Evolutionary conservation across 2,329 filamentous ascomycete species (phyloP), one percentile per base, ranked within the genome.

Genomic region (Anthostomella pinea): DNA sequence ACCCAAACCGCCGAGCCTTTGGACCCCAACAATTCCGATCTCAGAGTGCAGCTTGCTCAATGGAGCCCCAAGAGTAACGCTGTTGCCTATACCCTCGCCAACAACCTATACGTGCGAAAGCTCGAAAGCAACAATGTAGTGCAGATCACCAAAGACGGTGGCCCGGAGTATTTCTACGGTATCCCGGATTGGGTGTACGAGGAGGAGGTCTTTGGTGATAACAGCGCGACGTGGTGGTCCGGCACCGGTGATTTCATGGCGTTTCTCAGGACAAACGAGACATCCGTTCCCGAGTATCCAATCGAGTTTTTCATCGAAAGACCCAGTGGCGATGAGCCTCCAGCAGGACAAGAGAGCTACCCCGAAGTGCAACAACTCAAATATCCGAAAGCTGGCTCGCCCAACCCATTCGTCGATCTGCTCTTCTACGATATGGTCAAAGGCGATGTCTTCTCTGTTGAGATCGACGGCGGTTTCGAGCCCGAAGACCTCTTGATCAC

Each of bases 151-250:
- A 79, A 72, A 35, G 91, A 98, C 57, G 93, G 94, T 9, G 87
- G 91, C 0, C 71, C 81, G 1, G 81, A 97, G 51, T 79, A 93
- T 41, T 98, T 98, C 64, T 96, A 98, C 54, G 93, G 93, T 13
- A 80, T 96, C 14, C 93, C 93, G 1, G 94, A 98, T 61, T 98
- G 93, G 93, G 93, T 97, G 0, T 95, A 95, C 54, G 88, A 95
- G 59, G 73, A 77, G 48, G 88, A 95, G 60, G 87, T 95, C 3
- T 87, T 97, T 45, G 63, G 70, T 10, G 83, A 78, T 2, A 85
- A 87, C 51, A 87, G 79, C 43, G 91, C 87, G 5, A 94, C 90
- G 1, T 98, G 94, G 93, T 98, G 90, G 90, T 91, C 88, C 21
- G 76, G 83, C 22, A 87, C 94, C 59, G 93, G 90, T 33, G 84